Percentiles rank a stretch among this genome's conserved stretches.
phyloP scores from a whole-genome alignment of 2,329 filamentous ascomycete species.

The Sclerotinia borealis region DNA sequence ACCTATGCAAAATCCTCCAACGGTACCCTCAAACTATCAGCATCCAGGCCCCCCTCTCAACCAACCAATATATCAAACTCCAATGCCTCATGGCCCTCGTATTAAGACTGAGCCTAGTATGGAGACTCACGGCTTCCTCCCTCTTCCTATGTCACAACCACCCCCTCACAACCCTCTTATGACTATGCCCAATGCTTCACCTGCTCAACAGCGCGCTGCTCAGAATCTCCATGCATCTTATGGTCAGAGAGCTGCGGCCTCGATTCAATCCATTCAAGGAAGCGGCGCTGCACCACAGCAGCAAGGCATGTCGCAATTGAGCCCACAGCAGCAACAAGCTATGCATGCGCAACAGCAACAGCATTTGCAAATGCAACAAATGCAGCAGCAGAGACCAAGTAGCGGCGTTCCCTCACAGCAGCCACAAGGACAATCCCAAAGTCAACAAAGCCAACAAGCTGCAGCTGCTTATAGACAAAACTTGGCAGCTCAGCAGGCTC shows the following conservation, averaged over 20 bases:
- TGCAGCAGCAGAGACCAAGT: not conserved
- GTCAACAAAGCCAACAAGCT: conserved; percentile 4
- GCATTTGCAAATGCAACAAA: not conserved
- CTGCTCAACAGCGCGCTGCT: conserved; percentile 50
- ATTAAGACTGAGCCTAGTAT: conserved; percentile 41
- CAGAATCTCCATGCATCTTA: conserved; percentile 54
- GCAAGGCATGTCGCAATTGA: conserved; percentile 23
- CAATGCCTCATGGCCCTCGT: conserved; percentile 26
- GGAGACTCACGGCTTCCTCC: conserved; percentile 19
- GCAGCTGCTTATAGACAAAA: conserved; percentile 6
- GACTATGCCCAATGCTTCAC: conserved; percentile 28
- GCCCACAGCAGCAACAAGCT: conserved; percentile 27
- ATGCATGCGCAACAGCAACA: conserved; percentile 30
- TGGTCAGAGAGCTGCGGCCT: conserved; percentile 57
- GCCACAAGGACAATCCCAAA: not conserved
- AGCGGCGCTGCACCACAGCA: conserved; percentile 26
- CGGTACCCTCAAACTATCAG: conserved; percentile 32
- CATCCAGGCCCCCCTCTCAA: conserved; percentile 22
- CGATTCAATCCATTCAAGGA: conserved; percentile 54
- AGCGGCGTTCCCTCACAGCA: not conserved
- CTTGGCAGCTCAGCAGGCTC: conserved; percentile 1
- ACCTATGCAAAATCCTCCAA: conserved; percentile 33
- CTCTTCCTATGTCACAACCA: conserved; percentile 12
- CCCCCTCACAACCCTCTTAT: conserved; percentile 26
- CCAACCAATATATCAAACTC: conserved; percentile 15